Conservation (phyloP, 2,329 filamentous ascomycete species). For the Cordyceps cicadae region DNA sequence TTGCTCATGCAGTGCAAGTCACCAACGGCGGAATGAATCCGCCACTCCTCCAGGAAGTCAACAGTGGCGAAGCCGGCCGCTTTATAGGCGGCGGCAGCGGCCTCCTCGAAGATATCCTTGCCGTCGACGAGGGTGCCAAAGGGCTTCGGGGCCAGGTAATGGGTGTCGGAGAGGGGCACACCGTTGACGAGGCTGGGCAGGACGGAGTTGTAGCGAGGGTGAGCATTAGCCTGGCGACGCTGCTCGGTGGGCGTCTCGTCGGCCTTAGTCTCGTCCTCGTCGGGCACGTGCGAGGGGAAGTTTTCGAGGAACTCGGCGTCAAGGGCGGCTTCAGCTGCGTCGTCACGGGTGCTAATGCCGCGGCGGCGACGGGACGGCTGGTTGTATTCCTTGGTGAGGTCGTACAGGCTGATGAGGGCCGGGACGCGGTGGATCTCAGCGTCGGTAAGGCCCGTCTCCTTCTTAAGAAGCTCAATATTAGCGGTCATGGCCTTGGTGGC, state of each 20-base stretch:
- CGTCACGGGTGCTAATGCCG: not conserved
- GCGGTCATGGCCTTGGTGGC: not conserved
- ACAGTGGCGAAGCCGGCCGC: not conserved
- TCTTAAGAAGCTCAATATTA: constrained; percentile 16
- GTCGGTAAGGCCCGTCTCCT: constrained; percentile 17
- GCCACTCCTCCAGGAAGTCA: not conserved
- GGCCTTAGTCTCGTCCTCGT: not conserved
- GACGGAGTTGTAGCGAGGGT: not conserved
- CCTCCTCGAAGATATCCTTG: constrained; percentile 18
- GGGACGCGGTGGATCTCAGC: constrained; percentile 18
- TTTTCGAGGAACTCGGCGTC: not conserved
- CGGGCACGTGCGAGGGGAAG: not conserved
- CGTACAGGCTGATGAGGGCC: not conserved
- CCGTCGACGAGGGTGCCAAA: constrained; percentile 20
- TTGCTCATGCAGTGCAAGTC: not conserved
- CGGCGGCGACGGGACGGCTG: not conserved
- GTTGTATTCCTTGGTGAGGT: not conserved
- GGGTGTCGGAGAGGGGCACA: not conserved
- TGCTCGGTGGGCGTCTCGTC: not conserved
- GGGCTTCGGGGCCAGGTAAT: constrained; percentile 14
- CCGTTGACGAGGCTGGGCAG: constrained; percentile 1
- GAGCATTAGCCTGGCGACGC: not conserved
- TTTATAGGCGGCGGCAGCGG: not conserved
- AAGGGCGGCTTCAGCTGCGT: constrained; percentile 5
- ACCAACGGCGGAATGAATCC: not conserved